Evolutionary conservation across 257 asterid species (phyloP).

Genomic region (Lithospermum erythrorhizon): DNA sequence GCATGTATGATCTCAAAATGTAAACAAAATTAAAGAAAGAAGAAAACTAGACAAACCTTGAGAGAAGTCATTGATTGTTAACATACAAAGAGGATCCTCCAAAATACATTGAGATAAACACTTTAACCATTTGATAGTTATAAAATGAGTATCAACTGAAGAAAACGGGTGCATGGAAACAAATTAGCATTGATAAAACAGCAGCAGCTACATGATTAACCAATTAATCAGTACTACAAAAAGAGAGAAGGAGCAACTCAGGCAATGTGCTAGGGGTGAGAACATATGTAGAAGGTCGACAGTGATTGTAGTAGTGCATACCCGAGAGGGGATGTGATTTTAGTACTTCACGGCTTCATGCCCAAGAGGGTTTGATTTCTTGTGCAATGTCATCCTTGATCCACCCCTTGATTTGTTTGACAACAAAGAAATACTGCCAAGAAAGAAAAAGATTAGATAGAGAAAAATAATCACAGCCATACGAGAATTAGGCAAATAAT

Average conservation of each 20-base stretch:
- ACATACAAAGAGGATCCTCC: background rate
- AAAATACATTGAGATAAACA: too few relatives aligned
- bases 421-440: constrained; percentile 54
- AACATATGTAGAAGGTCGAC: background rate
- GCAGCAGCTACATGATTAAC: constrained; percentile 23
- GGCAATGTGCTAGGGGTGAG: constrained; percentile 1
- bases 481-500: background rate
- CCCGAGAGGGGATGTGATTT: too few relatives aligned
- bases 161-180: background rate
- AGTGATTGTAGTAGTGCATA: constrained; percentile 1
- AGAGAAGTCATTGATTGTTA: too few relatives aligned
- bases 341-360: too few relatives aligned
- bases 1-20: too few relatives aligned
- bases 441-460: background rate
- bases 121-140: background rate
- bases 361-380: constrained; percentile 52
- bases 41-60: too few relatives aligned
- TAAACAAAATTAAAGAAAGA: background rate
- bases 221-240: constrained; percentile 8
- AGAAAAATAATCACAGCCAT: constrained; percentile 1
- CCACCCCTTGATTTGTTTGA: constrained; percentile 52
- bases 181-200: constrained; percentile 8
- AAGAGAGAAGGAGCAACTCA: background rate
- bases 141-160: background rate
- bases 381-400: constrained; percentile 47